These are phyloP conservation scores for Lathyrus aphaca DNA, from an alignment of 306 rosid genomes.

Conservation along the genomic window DNA sequence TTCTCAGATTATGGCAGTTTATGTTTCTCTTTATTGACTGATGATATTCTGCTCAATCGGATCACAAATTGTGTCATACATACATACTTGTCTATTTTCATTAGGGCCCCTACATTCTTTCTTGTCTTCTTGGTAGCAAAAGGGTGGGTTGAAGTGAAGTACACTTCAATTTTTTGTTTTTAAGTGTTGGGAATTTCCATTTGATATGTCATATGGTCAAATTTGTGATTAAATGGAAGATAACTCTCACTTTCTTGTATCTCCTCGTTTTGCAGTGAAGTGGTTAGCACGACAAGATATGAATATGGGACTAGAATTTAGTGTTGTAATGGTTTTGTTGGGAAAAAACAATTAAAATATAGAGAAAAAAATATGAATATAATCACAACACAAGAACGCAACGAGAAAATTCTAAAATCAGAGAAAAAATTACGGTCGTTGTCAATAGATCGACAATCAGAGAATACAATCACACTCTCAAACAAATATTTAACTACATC, in stretches of 20 bases:
- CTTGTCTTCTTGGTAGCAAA: slow-evolving; percentile 29
- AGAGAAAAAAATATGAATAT: too few species aligned
- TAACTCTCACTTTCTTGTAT: neutral
- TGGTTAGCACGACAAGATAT: too few species aligned
- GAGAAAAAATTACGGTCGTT: too few species aligned
- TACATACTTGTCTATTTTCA: slow-evolving; percentile 30
- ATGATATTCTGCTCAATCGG: slow-evolving; percentile 45
- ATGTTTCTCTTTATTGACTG: slow-evolving; percentile 49
- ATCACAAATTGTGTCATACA: slow-evolving; percentile 34
- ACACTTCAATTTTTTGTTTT: neutral
- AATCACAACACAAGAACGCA: too few species aligned
- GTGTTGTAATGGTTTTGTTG: too few species aligned
- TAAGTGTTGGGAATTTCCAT: neutral
- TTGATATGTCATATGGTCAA: neutral
- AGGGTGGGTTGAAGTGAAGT: neutral
- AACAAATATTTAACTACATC: too few species aligned
- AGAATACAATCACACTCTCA: too few species aligned
- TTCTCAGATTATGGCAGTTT: slow-evolving; percentile 65
- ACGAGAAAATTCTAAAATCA: too few species aligned
- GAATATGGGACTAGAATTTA: too few species aligned
- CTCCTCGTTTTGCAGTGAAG: too few species aligned
- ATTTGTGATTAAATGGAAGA: neutral
- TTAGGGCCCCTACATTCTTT: slow-evolving; percentile 33
- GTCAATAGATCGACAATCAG: too few species aligned
- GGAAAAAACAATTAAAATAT: too few species aligned